Evolutionary conservation across 1,284 basidiomycete species (phyloP).

Genomic region (Trametes hirsuta): DNA sequence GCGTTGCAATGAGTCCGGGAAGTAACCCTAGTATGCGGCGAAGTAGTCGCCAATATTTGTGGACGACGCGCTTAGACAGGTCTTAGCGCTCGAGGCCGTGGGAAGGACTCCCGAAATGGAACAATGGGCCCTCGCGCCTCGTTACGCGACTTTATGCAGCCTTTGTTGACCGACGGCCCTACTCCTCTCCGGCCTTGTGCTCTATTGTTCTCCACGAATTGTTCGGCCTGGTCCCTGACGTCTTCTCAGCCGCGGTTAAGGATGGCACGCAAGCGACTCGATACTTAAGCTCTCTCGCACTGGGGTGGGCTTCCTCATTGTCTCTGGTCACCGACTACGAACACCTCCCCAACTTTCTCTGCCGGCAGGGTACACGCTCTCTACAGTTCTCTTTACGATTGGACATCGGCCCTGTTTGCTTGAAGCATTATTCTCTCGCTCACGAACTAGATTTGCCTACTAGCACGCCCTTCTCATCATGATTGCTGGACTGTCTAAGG

Average conservation of each 20-base stretch:
- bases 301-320: slow-evolving; percentile 11
- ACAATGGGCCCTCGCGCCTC: slow-evolving; percentile 20
- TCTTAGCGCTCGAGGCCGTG: background rate
- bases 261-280: slow-evolving; percentile 4
- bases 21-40: too few relatives aligned
- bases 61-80: background rate
- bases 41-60: background rate
- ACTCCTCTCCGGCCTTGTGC: slow-evolving; percentile 14
- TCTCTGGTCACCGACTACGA: slow-evolving; percentile 10
- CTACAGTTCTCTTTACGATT: slow-evolving; percentile 12
- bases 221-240: slow-evolving; percentile 8
- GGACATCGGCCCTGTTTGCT: background rate
- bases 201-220: slow-evolving; percentile 25
- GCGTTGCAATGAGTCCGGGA: too few relatives aligned
- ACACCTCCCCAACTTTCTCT: slow-evolving; percentile 20
- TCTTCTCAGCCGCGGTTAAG: slow-evolving; percentile 7
- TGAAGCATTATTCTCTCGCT: background rate
- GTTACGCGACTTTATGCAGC: slow-evolving; percentile 13
- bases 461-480: slow-evolving; percentile 42
- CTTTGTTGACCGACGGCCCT: slow-evolving; percentile 22
- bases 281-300: slow-evolving; percentile 17
- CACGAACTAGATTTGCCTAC: background rate
- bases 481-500: slow-evolving; percentile 73
- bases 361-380: slow-evolving; percentile 28
- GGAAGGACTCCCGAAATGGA: slow-evolving; percentile 8